Conservation (phyloP, 1,284 basidiomycete species). For the Pyrrhoderma lamaoense region DNA sequence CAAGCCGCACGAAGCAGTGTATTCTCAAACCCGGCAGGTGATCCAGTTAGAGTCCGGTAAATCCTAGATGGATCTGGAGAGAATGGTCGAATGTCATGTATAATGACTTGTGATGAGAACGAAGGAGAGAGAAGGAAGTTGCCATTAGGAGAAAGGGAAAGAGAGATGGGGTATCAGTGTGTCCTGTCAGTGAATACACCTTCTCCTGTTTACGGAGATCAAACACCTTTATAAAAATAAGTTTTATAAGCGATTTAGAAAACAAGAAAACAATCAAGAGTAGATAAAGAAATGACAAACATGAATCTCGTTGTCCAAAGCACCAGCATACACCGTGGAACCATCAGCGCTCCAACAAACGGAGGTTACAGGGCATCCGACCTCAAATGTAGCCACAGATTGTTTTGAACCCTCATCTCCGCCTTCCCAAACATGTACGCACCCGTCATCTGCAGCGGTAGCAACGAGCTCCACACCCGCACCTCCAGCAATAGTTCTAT, state of each 20-base stretch:
- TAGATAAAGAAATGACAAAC: conserved; percentile 39
- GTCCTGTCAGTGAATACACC: conserved; percentile 70
- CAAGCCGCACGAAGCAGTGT: conserved; percentile 75
- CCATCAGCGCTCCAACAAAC: conserved; percentile 91
- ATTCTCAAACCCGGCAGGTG: conserved; percentile 88
- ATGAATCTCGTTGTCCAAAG: conserved; percentile 90
- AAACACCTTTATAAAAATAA: conserved; percentile 50
- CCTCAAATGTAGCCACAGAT: conserved; percentile 70
- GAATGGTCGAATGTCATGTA: conserved; percentile 90
- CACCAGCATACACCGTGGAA: conserved; percentile 79
- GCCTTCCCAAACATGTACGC: conserved; percentile 83
- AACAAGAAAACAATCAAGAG: background rate
- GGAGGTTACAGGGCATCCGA: conserved; percentile 85
- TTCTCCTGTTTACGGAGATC: conserved; percentile 78
- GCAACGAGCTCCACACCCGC: conserved; percentile 77
- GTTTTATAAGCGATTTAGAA: no score
- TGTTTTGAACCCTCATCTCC: conserved; percentile 69
- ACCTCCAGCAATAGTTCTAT: conserved; percentile 73
- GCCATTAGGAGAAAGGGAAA: conserved; percentile 85
- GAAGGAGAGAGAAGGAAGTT: conserved; percentile 80
- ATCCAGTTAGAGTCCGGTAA: conserved; percentile 73
- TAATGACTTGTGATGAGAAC: conserved; percentile 78
- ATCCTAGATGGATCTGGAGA: conserved; percentile 74
- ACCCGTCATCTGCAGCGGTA: conserved; percentile 85
- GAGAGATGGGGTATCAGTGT: conserved; percentile 86